Evolutionary conservation across 1,139 yeast genomes (phyloP).

Genomic region (Fermentozyma sake): DNA sequence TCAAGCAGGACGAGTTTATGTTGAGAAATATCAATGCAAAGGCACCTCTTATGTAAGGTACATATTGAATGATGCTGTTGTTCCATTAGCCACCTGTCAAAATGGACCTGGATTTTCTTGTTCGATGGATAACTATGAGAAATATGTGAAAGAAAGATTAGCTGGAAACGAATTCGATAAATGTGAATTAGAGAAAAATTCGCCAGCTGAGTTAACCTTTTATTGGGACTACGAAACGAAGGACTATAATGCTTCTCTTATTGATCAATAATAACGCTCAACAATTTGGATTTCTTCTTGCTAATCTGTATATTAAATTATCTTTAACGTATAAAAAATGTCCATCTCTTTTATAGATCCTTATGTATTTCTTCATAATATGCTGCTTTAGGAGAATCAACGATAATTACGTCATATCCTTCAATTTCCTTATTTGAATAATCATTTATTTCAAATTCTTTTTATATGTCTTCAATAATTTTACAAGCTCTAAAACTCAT

Average conservation of each 20-base stretch:
- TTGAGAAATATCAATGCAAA: conserved; percentile 22
- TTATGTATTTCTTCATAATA: too few relatives aligned
- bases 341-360: too few relatives aligned
- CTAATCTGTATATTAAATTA: too few relatives aligned
- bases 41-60: conserved; percentile 20
- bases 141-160: conserved; percentile 17
- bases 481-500: too few relatives aligned
- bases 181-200: conserved; percentile 14
- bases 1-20: conserved; percentile 25
- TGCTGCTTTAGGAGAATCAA: too few relatives aligned
- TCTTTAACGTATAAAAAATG: too few relatives aligned
- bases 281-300: too few relatives aligned
- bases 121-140: conserved; percentile 17
- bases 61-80: conserved; percentile 25
- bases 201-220: conserved; percentile 15
- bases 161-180: conserved; percentile 12
- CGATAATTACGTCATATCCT: too few relatives aligned
- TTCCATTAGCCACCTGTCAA: conserved; percentile 21
- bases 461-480: too few relatives aligned
- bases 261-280: conserved; percentile 2
- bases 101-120: conserved; percentile 34
- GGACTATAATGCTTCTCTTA: conserved; percentile 23
- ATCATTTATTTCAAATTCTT: too few relatives aligned
- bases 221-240: conserved; percentile 27
- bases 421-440: too few relatives aligned